phyloP scores from a whole-genome alignment of 1,139 yeast species.

The Kodamaea derodonti region DNA sequence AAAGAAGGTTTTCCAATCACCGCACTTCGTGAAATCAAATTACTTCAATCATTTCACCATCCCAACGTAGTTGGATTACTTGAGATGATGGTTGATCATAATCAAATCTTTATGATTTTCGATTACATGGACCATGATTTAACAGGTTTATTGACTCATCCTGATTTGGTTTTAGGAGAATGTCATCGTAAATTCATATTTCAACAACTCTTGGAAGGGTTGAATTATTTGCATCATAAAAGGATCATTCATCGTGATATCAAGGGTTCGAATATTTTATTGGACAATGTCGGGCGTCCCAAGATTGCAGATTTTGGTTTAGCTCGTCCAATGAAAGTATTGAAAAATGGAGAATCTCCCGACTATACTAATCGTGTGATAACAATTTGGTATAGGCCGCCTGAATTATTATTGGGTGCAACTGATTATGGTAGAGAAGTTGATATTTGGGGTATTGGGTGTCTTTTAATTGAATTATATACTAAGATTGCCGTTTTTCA shows the following conservation, averaged over 20 bases:
- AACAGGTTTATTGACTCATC: slow-evolving; percentile 81
- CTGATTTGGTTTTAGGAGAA: slow-evolving; percentile 57
- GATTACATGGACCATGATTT: slow-evolving; percentile 93
- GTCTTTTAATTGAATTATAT: slow-evolving; percentile 79
- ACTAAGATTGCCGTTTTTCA: slow-evolving; percentile 74
- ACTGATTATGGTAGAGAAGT: slow-evolving; percentile 89
- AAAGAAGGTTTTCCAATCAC: slow-evolving; percentile 96
- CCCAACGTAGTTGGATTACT: slow-evolving; percentile 72
- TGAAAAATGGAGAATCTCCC: slow-evolving; percentile 49
- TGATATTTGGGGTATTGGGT: slow-evolving; percentile 97
- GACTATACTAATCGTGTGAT: slow-evolving; percentile 93
- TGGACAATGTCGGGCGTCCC: slow-evolving; percentile 66
- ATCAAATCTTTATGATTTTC: slow-evolving; percentile 82
- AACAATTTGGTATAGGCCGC: slow-evolving; percentile 96
- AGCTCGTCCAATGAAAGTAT: slow-evolving; percentile 72
- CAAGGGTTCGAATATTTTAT: slow-evolving; percentile 85
- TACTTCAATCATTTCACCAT: slow-evolving; percentile 84
- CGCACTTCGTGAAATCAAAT: slow-evolving; percentile 85
- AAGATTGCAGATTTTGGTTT: slow-evolving; percentile 94
- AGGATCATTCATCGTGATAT: slow-evolving; percentile 89
- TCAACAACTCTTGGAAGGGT: slow-evolving; percentile 73
- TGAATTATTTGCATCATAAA: slow-evolving; percentile 74
- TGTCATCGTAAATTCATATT: slow-evolving; percentile 76
- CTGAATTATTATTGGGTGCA: slow-evolving; percentile 85
- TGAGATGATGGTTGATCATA: slow-evolving; percentile 87